Conservation (phyloP, 2,329 filamentous ascomycete genomes). For the Gaeumannomyces tritici region DNA sequence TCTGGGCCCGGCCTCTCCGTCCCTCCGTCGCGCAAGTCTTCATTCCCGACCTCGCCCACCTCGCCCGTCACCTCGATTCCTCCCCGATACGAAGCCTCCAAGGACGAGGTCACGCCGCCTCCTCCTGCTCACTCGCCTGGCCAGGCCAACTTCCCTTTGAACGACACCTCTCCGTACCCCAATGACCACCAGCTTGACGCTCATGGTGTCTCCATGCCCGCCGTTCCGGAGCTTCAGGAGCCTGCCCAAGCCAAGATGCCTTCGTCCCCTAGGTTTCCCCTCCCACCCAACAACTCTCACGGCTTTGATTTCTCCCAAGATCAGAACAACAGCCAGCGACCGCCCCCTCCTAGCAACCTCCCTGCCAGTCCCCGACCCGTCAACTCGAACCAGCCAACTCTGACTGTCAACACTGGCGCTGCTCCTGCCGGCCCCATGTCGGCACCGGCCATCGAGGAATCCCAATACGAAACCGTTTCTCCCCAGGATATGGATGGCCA, state of each 20-base stretch:
- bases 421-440: constrained; percentile 2
- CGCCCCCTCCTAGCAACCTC: constrained; percentile 3
- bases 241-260: constrained; percentile 19
- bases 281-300: constrained; percentile 4
- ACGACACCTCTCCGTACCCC: constrained; percentile 25
- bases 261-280: constrained; percentile 14
- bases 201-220: constrained; percentile 13
- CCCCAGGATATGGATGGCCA: constrained; percentile 12
- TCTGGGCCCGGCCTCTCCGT: constrained; percentile 18
- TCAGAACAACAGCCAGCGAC: constrained; percentile 7
- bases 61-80: neutral
- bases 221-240: constrained; percentile 22
- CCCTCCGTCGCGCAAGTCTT: constrained; percentile 32
- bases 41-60: constrained; percentile 23
- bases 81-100: constrained; percentile 1
- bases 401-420: constrained; percentile 1
- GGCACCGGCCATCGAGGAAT: constrained; percentile 20
- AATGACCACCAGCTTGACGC: constrained; percentile 19
- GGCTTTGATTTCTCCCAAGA: constrained; percentile 1
- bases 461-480: constrained; percentile 14
- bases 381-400: constrained; percentile 4
- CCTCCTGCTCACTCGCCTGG: neutral
- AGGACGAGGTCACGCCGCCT: neutral
- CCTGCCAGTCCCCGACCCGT: constrained; percentile 6
- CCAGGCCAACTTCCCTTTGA: constrained; percentile 11